phyloP scores from a whole-genome alignment of 192 early-diverging fungal species.

The Thamnidium elegans region DNA sequence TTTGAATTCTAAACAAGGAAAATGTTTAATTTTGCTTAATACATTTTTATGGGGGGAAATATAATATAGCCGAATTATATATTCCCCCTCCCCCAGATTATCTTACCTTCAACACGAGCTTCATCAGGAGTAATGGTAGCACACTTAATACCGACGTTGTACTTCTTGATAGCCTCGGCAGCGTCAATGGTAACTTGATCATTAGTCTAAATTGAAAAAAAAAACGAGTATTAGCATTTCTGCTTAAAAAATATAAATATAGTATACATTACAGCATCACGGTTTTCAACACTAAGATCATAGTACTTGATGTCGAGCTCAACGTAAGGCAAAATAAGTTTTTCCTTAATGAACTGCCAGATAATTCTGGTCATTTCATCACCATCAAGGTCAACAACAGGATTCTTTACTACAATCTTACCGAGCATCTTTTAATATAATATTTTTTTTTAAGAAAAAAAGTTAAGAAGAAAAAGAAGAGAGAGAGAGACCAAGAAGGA shows the following conservation, averaged over 20 bases:
- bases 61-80: not conserved
- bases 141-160: slow-evolving; percentile 98
- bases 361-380: slow-evolving; percentile 99
- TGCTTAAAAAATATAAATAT: not conserved
- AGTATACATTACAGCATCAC: slow-evolving; percentile 57
- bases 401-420: slow-evolving; percentile 73
- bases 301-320: slow-evolving; percentile 95
- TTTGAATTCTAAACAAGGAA: slow-evolving; percentile 67
- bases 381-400: slow-evolving; percentile 86
- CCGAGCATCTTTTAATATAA: not conserved
- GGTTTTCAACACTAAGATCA: slow-evolving; percentile 89
- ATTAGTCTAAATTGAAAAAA: slow-evolving; percentile 56
- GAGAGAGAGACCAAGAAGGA: too few species aligned
- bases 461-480: not conserved
- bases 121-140: slow-evolving; percentile 98
- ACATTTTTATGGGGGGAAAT: not conserved
- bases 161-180: slow-evolving; percentile 94
- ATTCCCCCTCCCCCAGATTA: not conserved
- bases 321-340: slow-evolving; percentile 84
- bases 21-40: not conserved
- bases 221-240: not conserved
- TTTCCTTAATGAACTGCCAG: slow-evolving; percentile 93
- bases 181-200: slow-evolving; percentile 94
- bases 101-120: slow-evolving; percentile 76
- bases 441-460: not conserved